These are phyloP conservation scores for Trypanosoma cruzi DNA, from an alignment of 208 protist species.

Conservation along the genomic window DNA sequence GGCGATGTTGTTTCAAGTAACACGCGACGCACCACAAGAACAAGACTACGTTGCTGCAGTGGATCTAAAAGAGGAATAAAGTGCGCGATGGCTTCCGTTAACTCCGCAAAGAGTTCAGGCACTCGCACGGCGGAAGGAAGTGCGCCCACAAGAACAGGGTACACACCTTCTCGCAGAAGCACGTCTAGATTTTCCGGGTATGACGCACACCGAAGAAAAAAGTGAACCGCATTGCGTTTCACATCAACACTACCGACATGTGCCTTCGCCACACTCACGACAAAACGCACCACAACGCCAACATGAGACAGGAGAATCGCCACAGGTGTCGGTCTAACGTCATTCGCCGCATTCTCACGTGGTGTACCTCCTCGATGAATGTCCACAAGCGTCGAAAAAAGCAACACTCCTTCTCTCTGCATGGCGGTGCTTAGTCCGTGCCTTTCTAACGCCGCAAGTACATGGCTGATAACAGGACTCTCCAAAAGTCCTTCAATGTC, in stretches of 20 bases:
- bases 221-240: constrained; percentile 36
- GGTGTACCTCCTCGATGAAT: constrained; percentile 20
- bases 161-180: constrained; percentile 48
- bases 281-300: constrained; percentile 48
- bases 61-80: constrained; percentile 50
- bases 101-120: constrained; percentile 36
- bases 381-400: constrained; percentile 50
- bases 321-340: constrained; percentile 18
- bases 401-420: constrained; percentile 32
- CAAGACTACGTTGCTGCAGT: constrained; percentile 56
- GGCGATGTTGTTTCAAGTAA: constrained; percentile 29
- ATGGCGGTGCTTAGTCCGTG: constrained; percentile 35
- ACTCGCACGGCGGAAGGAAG: constrained; percentile 3
- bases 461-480: constrained; percentile 34
- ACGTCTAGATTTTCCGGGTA: constrained; percentile 32
- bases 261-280: constrained; percentile 27
- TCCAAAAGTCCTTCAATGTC: constrained; percentile 34
- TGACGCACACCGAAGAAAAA: constrained; percentile 47
- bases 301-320: constrained; percentile 52
- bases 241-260: constrained; percentile 40
- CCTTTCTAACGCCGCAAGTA: constrained; percentile 39
- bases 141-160: constrained; percentile 32
- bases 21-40: constrained; percentile 40
- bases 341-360: neutral
- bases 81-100: constrained; percentile 51